These are phyloP conservation scores for Plasmodium reichenowi DNA, from an alignment of 169 alveolate genomes.

Conservation along the genomic window DNA sequence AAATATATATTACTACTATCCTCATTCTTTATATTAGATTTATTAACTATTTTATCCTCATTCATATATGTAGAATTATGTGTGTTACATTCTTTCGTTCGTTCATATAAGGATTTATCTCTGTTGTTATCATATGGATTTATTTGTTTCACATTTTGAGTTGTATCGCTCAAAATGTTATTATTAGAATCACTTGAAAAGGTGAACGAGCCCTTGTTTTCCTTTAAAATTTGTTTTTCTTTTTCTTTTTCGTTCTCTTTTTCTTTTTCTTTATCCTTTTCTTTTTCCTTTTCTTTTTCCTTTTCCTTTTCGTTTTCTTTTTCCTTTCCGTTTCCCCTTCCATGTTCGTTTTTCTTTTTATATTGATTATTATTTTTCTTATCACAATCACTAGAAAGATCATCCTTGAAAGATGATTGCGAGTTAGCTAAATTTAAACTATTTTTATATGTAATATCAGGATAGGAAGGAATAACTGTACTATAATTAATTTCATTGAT, in stretches of 20 bases:
- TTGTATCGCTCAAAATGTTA: no score
- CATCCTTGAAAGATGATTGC: slow-evolving; percentile 19
- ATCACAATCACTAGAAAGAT: slow-evolving; percentile 5
- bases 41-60: not conserved
- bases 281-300: no score
- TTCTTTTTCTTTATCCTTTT: not conserved
- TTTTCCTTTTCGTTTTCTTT: no score
- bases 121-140: no score
- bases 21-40: not conserved
- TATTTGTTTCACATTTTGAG: no score
- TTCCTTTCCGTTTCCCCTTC: not conserved
- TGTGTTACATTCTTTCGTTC: no score
- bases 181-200: no score
- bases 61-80: not conserved
- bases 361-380: slow-evolving; percentile 4
- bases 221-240: not conserved
- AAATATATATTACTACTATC: not conserved
- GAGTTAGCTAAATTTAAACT: slow-evolving; percentile 54
- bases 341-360: not conserved
- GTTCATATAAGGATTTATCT: no score
- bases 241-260: not conserved
- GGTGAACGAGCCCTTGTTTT: not conserved
- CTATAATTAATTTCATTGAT: slow-evolving; percentile 69
- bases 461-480: slow-evolving; percentile 34
- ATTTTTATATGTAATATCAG: slow-evolving; percentile 62